Conservation (phyloP, 139 green algal species). For the Closterium sp. region DNA sequence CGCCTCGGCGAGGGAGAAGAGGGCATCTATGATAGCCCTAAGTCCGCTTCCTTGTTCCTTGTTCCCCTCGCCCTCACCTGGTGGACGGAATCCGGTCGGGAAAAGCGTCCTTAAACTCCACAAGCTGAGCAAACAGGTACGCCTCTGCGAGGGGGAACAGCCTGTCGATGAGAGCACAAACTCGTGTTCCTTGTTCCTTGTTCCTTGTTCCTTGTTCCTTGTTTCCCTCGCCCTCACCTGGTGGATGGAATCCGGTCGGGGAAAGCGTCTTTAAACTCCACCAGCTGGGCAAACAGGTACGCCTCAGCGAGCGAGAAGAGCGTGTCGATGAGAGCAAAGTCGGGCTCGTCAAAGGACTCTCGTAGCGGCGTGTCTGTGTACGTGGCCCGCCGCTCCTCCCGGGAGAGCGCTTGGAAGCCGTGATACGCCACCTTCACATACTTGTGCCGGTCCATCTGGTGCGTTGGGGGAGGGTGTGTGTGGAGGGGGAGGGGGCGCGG, state of each 20-base stretch:
- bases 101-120: constrained; percentile 58
- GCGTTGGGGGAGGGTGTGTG: neutral
- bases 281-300: constrained; percentile 60
- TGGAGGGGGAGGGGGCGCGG: constrained; percentile 53
- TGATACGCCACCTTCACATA: constrained; percentile 98
- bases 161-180: constrained; percentile 85
- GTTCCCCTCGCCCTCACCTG: constrained; percentile 80
- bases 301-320: constrained; percentile 91
- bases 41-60: constrained; percentile 60
- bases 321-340: constrained; percentile 88
- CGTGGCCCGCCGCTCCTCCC: constrained; percentile 64
- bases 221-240: constrained; percentile 68
- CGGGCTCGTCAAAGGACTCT: constrained; percentile 67
- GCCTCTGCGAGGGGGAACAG: constrained; percentile 90
- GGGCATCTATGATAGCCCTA: constrained; percentile 82
- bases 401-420: constrained; percentile 76
- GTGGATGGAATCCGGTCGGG: constrained; percentile 64
- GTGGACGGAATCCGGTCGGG: constrained; percentile 55
- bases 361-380: constrained; percentile 54
- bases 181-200: constrained; percentile 58
- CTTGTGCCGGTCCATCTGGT: constrained; percentile 85
- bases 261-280: constrained; percentile 58
- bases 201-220: constrained; percentile 64
- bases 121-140: constrained; percentile 60
- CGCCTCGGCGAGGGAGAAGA: constrained; percentile 89